phyloP scores from a whole-genome alignment of 2,329 filamentous ascomycete genomes.

The Beauveria sp. region DNA sequence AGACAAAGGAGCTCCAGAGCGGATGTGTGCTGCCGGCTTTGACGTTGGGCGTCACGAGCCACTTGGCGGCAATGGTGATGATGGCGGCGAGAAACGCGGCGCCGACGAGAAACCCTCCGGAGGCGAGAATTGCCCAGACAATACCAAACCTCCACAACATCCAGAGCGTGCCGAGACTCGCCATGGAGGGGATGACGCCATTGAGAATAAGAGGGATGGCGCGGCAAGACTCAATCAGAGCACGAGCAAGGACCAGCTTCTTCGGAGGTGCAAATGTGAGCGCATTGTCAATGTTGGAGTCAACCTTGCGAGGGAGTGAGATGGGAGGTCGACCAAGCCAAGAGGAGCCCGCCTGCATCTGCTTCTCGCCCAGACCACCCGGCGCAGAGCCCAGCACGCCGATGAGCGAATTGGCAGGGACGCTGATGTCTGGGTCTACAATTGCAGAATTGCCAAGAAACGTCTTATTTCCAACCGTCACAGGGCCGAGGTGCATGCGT shows the following conservation, averaged over 20 bases:
- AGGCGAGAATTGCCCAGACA: slow-evolving; percentile 13
- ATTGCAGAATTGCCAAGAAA: slow-evolving; percentile 19
- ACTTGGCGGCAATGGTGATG: slow-evolving; percentile 15
- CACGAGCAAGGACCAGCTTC: slow-evolving; percentile 12
- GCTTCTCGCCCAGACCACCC: neutral
- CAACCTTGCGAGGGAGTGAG: slow-evolving; percentile 13
- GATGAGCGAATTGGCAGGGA: slow-evolving; percentile 14
- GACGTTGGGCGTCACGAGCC: slow-evolving; percentile 15
- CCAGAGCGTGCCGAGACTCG: slow-evolving; percentile 8
- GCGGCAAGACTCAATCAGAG: slow-evolving; percentile 15
- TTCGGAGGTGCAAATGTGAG: slow-evolving; percentile 16
- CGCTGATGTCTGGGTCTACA: slow-evolving; percentile 12
- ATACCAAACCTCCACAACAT: slow-evolving; percentile 12
- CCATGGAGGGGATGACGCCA: slow-evolving; percentile 4
- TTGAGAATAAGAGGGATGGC: slow-evolving; percentile 13
- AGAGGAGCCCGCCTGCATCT: slow-evolving; percentile 15
- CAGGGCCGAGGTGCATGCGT: slow-evolving; percentile 11
- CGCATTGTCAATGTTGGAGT: slow-evolving; percentile 12
- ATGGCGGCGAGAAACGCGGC: slow-evolving; percentile 5
- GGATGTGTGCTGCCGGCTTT: slow-evolving; percentile 14
- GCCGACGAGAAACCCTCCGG: slow-evolving; percentile 8
- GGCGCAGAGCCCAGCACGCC: slow-evolving; percentile 16
- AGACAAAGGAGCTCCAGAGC: slow-evolving; percentile 18
- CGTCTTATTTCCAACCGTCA: slow-evolving; percentile 12
- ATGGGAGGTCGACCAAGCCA: slow-evolving; percentile 18